Base-by-base conservation (phyloP, 768 basidiomycete species). In the Hygrophoropsis aurantiaca region DNA sequence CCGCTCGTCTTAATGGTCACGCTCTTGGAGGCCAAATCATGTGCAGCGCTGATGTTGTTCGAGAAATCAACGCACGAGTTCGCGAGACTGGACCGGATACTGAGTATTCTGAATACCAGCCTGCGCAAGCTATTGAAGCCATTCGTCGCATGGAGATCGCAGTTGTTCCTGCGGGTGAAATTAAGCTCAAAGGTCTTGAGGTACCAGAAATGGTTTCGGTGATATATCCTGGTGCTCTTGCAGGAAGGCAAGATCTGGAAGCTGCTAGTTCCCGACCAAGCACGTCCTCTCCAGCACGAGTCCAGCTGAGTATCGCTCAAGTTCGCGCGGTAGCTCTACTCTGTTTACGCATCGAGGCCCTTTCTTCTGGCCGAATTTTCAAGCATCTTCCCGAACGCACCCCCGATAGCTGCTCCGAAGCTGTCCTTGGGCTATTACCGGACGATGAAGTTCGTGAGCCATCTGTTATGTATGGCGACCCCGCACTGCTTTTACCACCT, bases 21-120 rank as follows among this genome's bases (percentile, higher is more conserved):
- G 94, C 97, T 1, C 81, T 82, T 8, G 97, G 97, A 6, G 97
- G 97, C 0, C 92, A 98, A 65, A 90, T 98, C 61, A 86, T 89
- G 81, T 87, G 90, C 59, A 93, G 90, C 59, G 79, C 83, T 3
- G 93, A 97, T 47, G 84, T 94, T 54, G 75, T 93, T 43, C 80
- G 84, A 46, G 94, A 95, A 70, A 83, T 94, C 58, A 59, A 72
- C 37, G 84, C 85, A 9, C 75, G 74, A 21, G 68, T 88, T 39
- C 67, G 77, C 27, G 78, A 80, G 39, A 66, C 61, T 1, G 80
- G 79, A 4, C 66, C 75, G 10, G 76, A 81, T 44, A 84, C 85
- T 9, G 82, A 84, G 45, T 75, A 79, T 55, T 81, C 85, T 3
- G 69, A 74, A 46, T 55, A 70, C 47, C 82, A 86, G 57, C 76